A percentile compares a stretch with the other conserved stretches of the same genome.
phyloP scores from a whole-genome alignment of 2,329 filamentous ascomycete species.

The Cytospora chrysosperma region DNA sequence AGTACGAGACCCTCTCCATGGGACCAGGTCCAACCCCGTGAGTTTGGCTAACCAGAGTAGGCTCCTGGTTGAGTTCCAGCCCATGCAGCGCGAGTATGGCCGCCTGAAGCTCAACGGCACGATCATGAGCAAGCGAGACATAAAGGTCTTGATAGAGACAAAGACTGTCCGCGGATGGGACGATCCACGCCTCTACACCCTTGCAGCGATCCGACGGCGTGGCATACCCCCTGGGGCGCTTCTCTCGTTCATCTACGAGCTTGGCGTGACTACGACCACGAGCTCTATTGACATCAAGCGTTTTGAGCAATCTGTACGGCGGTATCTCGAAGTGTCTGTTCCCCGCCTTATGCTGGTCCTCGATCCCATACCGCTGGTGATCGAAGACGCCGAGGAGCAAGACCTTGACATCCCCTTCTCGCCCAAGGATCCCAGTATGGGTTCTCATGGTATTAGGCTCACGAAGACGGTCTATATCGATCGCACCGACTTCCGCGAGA shows the following conservation, averaged over 20 bases:
- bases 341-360: slow-evolving; percentile 87
- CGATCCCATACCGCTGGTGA: slow-evolving; percentile 80
- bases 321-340: slow-evolving; percentile 85
- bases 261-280: slow-evolving; percentile 81
- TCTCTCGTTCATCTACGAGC: slow-evolving; percentile 83
- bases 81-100: slow-evolving; percentile 84
- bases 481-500: slow-evolving; percentile 72
- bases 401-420: slow-evolving; percentile 75
- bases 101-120: slow-evolving; percentile 81
- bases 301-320: slow-evolving; percentile 80
- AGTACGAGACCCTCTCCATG: no score
- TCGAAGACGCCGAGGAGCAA: slow-evolving; percentile 72
- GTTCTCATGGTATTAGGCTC: slow-evolving; percentile 60
- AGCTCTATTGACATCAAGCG: slow-evolving; percentile 75
- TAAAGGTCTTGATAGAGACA: slow-evolving; percentile 67
- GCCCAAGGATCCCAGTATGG: slow-evolving; percentile 72
- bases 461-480: slow-evolving; percentile 85
- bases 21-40: no score
- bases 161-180: slow-evolving; percentile 82
- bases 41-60: slow-evolving; percentile 38
- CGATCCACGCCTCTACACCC: slow-evolving; percentile 83
- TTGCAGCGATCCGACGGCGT: slow-evolving; percentile 77
- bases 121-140: slow-evolving; percentile 80
- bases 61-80: slow-evolving; percentile 76
- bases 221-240: slow-evolving; percentile 86